Evolutionary conservation across 2,329 filamentous ascomycete genomes (phyloP), one percentile per base, ranked within the genome.

Genomic region (Trichophyton schoenleinii): DNA sequence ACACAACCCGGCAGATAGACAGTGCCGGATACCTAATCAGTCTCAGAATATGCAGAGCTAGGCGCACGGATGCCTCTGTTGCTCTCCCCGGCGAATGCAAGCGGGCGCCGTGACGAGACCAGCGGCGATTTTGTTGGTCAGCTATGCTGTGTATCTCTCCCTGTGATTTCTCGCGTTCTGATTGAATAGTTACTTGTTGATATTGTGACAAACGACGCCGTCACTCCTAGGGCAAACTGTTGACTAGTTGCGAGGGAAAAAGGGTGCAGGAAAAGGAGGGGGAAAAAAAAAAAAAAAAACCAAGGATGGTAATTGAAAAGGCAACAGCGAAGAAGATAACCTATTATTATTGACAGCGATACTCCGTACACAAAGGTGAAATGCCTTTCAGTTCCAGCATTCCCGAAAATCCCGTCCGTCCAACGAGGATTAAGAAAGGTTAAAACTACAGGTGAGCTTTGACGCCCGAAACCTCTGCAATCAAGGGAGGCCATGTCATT

Each of bases 1-100:
- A 58, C 34, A 58, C 55, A 58, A 58, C 55, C 55, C 55, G 55
- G 55, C 55, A 58, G 55, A 58, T 58, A 25, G 36, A 42, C 55
- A 11, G 55, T 58, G 18, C 55, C 55, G 7, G n/a, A 11, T 25
- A 44, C 55, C 55, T 58, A 58, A 58, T 58, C 55, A 58, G 36
- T 34, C 18, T 58, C 38, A 25, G 41, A n/a, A 9, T 55, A 55
- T 55, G 49, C 49, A 55, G n/a, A n/a, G 28, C 28, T 55, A 34
- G 25, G 49, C 49, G 49, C 49, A 55, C 49, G 28, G 49, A 55
- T 55, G 49, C 31, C 31, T 36, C 28, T n/a, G 28, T 36, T 55
- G 31, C 49, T 55, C 49, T 55, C 49, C 49, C 49, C 49, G 49
- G 31, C 28, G 49, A 55, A 55, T 55, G 11, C 49, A 55, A 36